These are phyloP conservation scores for Saprolegnia parasitica DNA, from an alignment of 352 stramenopile species.

Conservation along the genomic window DNA sequence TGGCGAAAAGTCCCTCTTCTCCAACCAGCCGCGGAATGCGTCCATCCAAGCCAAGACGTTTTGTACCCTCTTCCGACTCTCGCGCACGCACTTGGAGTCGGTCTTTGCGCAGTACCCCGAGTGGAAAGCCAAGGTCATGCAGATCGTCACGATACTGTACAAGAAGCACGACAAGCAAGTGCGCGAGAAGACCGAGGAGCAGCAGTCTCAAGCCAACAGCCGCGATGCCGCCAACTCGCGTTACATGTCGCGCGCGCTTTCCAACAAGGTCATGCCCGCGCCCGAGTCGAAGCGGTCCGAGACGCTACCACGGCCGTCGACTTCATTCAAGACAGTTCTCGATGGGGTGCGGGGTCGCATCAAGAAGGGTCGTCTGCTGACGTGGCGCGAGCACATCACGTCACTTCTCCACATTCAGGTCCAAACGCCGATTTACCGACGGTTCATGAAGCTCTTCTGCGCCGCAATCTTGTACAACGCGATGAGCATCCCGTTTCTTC, in stretches of 20 bases:
- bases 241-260: conserved; percentile 4
- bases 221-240: conserved; percentile 6
- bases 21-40: conserved; percentile 50
- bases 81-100: conserved; percentile 44
- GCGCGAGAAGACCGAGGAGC: conserved; percentile 48
- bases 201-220: conserved; percentile 26
- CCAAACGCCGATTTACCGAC: conserved; percentile 14
- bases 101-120: conserved; percentile 61
- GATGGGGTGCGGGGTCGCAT: background rate
- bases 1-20: conserved; percentile 55
- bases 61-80: conserved; percentile 53
- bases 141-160: conserved; percentile 48
- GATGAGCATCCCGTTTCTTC: conserved; percentile 48
- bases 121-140: conserved; percentile 56
- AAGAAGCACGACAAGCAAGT: conserved; percentile 46
- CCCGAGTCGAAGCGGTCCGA: background rate
- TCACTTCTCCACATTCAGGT: conserved; percentile 4
- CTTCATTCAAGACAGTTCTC: background rate
- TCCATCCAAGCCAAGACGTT: conserved; percentile 47
- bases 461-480: conserved; percentile 42
- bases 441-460: conserved; percentile 1
- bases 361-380: background rate
- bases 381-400: background rate
- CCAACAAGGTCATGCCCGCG: background rate
- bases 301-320: background rate